A percentile compares a stretch with the other conserved stretches of the same genome.
Conservation (phyloP, 306 rosid species). For the Carpinus fangiana region DNA sequence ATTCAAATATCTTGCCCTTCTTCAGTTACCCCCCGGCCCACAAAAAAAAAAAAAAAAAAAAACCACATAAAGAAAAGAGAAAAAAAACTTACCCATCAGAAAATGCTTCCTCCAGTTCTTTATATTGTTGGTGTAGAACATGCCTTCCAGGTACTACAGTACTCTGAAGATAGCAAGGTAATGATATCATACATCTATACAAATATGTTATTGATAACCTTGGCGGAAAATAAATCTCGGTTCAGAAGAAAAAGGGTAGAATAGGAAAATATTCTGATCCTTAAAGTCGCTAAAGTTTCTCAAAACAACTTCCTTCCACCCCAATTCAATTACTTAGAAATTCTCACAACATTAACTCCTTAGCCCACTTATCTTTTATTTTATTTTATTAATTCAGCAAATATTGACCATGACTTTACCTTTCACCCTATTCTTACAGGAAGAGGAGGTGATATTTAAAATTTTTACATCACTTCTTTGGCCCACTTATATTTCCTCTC, state of each 20-base stretch:
- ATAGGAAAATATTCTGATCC: neutral
- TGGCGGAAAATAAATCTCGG: neutral
- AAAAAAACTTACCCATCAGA: constrained; percentile 76
- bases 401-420: too few species aligned
- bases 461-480: neutral
- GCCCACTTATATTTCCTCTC: neutral
- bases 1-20: neutral
- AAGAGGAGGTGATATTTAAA: too few species aligned
- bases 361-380: neutral
- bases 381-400: too few species aligned
- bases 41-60: too few species aligned
- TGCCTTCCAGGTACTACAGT: constrained; percentile 78
- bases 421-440: too few species aligned
- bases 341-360: neutral
- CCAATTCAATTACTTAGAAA: neutral
- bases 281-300: neutral
- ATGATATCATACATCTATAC: constrained; percentile 9
- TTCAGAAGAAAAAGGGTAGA: neutral
- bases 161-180: constrained; percentile 60
- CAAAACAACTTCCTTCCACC: neutral
- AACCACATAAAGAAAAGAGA: constrained; percentile 6
- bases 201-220: neutral
- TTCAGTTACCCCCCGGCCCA: neutral
- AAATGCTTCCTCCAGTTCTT: constrained; percentile 69
- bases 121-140: constrained; percentile 64